Conservation (phyloP, 1,284 basidiomycete species). For the Thelephora terrestris region DNA sequence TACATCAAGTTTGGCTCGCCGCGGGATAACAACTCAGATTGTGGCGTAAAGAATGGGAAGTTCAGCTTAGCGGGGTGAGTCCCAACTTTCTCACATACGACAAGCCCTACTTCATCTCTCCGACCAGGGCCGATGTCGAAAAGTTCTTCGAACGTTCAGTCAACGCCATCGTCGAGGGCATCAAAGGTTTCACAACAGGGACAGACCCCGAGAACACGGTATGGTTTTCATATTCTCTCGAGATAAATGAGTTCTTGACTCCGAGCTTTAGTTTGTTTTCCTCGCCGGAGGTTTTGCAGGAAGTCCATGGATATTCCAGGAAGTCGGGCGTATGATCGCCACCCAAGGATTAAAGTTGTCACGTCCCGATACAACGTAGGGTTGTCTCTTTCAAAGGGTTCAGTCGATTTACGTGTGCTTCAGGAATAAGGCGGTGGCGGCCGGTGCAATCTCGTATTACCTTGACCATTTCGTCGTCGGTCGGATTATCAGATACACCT, state of each 20-base stretch:
- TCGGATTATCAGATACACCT: slow-evolving; percentile 24
- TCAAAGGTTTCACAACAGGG: slow-evolving; percentile 19
- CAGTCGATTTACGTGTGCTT: slow-evolving; percentile 9
- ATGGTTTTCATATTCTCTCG: background rate
- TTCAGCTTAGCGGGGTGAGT: slow-evolving; percentile 33
- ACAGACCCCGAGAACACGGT: background rate
- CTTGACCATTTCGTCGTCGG: slow-evolving; percentile 25
- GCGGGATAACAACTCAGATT: slow-evolving; percentile 32
- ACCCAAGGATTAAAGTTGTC: slow-evolving; percentile 25
- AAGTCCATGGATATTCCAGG: slow-evolving; percentile 26
- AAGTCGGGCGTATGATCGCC: slow-evolving; percentile 17
- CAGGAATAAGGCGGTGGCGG: slow-evolving; percentile 21
- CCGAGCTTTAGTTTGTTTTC: slow-evolving; percentile 22
- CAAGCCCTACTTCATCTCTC: too few relatives aligned
- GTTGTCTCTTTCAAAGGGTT: background rate
- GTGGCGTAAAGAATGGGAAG: slow-evolving; percentile 37
- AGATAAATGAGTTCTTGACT: background rate
- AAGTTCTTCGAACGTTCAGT: slow-evolving; percentile 32
- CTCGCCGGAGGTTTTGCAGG: slow-evolving; percentile 31
- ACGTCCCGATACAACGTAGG: slow-evolving; percentile 37
- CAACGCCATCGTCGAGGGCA: slow-evolving; percentile 21
- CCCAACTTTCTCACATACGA: too few relatives aligned
- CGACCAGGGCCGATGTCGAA: slow-evolving; percentile 18
- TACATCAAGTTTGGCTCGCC: slow-evolving; percentile 41
- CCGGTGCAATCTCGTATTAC: slow-evolving; percentile 26